phyloP scores from a whole-genome alignment of 306 rosid genomes.

The Ormosia semicastrata region DNA sequence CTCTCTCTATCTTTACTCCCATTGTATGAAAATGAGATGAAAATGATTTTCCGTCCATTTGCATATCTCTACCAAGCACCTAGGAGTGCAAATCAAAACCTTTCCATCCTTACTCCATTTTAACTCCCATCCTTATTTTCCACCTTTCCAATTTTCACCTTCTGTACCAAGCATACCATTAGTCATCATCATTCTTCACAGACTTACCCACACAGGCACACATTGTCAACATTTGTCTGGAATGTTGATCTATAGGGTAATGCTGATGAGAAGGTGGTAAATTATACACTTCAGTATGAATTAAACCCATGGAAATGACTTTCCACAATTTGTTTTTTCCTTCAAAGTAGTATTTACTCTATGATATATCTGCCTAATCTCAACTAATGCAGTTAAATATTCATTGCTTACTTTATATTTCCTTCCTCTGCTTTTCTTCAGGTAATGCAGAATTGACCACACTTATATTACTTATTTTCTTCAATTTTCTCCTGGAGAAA shows the following conservation, averaged over 20 bases:
- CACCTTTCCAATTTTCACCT: not conserved
- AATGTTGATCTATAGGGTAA: not conserved
- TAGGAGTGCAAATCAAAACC: not conserved
- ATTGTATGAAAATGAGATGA: not conserved
- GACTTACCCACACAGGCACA: not conserved
- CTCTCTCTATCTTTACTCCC: no score
- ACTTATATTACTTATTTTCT: not conserved
- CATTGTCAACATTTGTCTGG: not conserved
- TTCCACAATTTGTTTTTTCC: not conserved
- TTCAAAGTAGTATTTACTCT: not conserved
- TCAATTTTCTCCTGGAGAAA: not conserved
- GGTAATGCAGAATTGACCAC: not conserved
- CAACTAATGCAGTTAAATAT: not conserved
- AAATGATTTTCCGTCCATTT: not conserved
- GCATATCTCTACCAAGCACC: not conserved
- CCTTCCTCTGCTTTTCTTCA: not conserved
- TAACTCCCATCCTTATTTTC: not conserved
- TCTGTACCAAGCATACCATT: not conserved
- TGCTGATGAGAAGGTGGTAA: not conserved
- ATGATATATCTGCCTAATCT: not conserved
- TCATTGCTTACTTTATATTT: not conserved
- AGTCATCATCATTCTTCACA: not conserved
- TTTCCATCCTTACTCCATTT: not conserved
- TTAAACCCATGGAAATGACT: not conserved
- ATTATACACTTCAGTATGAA: not conserved